Percentiles rank a stretch among this genome's conserved stretches.
phyloP scores from a whole-genome alignment of 345 rosid species.

The Gossypium longicalyx region DNA sequence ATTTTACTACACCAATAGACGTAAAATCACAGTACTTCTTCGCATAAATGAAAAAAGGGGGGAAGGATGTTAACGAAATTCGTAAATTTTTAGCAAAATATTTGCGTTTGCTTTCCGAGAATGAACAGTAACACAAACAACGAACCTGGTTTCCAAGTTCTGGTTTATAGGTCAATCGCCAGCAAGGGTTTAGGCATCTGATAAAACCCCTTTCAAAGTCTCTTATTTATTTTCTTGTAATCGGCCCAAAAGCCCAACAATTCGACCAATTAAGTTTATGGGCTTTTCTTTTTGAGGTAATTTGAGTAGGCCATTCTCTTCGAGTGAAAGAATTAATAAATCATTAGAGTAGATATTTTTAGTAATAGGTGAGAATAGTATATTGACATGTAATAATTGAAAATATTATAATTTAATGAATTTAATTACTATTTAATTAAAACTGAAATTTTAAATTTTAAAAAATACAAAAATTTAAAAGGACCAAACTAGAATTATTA shows the following conservation, averaged over 20 bases:
- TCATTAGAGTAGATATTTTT: too few species aligned
- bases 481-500: too few species aligned
- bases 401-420: too few species aligned
- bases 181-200: neutral
- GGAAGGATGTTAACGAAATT: neutral
- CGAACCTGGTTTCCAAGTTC: neutral
- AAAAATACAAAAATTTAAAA: too few species aligned
- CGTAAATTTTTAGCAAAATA: neutral
- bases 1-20: conserved; percentile 23
- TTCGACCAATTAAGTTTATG: neutral
- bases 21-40: too few species aligned
- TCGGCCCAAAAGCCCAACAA: neutral
- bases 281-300: neutral
- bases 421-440: too few species aligned
- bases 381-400: too few species aligned
- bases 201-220: neutral
- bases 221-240: neutral
- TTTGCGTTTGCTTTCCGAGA: neutral
- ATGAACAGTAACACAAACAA: neutral
- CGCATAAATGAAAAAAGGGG: neutral
- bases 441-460: too few species aligned
- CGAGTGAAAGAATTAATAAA: too few species aligned
- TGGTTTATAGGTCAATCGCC: too few species aligned
- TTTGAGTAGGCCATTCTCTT: neutral
- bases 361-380: too few species aligned